These are phyloP conservation scores for Amniculicola lignicola DNA, from an alignment of 495 filamentous ascomycete species.

Conservation along the genomic window DNA sequence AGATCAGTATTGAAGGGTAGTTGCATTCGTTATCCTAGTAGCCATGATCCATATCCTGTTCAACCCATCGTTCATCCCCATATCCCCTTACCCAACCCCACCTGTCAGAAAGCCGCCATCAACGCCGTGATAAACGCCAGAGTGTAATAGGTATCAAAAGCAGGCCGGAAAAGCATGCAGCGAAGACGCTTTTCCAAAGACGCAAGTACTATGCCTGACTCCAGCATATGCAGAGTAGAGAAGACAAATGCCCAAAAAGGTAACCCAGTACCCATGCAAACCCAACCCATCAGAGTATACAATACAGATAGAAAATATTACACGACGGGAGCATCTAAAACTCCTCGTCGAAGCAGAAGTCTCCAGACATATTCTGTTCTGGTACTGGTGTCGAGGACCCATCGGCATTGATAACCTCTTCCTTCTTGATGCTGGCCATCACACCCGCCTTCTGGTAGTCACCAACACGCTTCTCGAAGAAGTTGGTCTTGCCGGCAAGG, in stretches of 20 bases:
- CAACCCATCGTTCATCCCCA: background rate
- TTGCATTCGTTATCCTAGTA: slow-evolving; percentile 28
- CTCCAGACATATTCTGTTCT: slow-evolving; percentile 63
- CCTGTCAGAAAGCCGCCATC: background rate
- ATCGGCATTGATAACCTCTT: slow-evolving; percentile 48
- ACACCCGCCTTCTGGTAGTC: slow-evolving; percentile 99
- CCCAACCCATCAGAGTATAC: background rate
- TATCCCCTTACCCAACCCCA: background rate
- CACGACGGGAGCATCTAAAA: slow-evolving; percentile 59
- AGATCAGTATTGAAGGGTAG: no score
- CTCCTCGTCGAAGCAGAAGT: slow-evolving; percentile 94
- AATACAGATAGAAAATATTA: background rate
- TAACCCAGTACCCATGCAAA: slow-evolving; percentile 20
- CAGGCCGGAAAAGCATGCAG: slow-evolving; percentile 15
- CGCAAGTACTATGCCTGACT: slow-evolving; percentile 29
- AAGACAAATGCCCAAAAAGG: slow-evolving; percentile 5
- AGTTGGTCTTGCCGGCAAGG: slow-evolving; percentile 98
- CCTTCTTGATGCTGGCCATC: slow-evolving; percentile 90
- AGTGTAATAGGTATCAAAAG: slow-evolving; percentile 26
- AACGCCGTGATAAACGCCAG: background rate
- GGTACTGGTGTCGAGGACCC: slow-evolving; percentile 29
- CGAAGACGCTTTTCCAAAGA: slow-evolving; percentile 14
- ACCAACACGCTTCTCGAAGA: slow-evolving; percentile 99
- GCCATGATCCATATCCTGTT: slow-evolving; percentile 18
- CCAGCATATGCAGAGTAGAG: slow-evolving; percentile 23